Evolutionary conservation across 2,329 filamentous ascomycete species (phyloP).

Genomic region (Colletotrichum destructivum): DNA sequence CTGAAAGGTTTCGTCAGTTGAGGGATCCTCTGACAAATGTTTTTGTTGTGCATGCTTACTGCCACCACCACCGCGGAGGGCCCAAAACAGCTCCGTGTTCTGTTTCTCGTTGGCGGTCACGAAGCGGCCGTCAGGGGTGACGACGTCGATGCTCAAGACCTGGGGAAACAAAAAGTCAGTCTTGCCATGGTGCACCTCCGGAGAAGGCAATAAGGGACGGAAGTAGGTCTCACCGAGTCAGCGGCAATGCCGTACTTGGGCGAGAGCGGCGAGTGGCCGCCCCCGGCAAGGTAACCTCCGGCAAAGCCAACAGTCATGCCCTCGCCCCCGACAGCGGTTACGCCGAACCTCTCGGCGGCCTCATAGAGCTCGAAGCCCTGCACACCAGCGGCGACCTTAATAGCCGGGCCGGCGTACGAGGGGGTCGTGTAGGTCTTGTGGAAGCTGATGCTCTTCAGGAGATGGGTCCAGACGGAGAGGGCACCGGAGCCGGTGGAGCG

Average conservation of each 20-base stretch:
- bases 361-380: conserved; percentile 65
- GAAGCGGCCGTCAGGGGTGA: conserved; percentile 60
- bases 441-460: conserved; percentile 57
- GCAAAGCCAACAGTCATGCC: conserved; percentile 69
- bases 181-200: conserved; percentile 47
- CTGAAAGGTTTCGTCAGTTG: conserved; percentile 58
- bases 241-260: conserved; percentile 69
- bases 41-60: not conserved
- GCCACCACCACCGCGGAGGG: conserved; percentile 62
- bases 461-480: conserved; percentile 56
- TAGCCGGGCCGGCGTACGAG: conserved; percentile 64
- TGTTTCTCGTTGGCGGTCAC: conserved; percentile 55
- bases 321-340: conserved; percentile 68
- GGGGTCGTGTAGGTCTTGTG: conserved; percentile 49
- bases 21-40: not conserved
- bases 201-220: conserved; percentile 53
- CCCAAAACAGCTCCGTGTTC: conserved; percentile 65
- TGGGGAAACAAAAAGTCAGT: not conserved
- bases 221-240: conserved; percentile 61
- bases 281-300: conserved; percentile 73
- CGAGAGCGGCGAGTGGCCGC: conserved; percentile 69
- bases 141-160: conserved; percentile 61
- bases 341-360: conserved; percentile 60
- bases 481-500: conserved; percentile 54
- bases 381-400: conserved; percentile 68